phyloP scores from a whole-genome alignment of 2,329 filamentous ascomycete genomes.

The Colletotrichum sp. region DNA sequence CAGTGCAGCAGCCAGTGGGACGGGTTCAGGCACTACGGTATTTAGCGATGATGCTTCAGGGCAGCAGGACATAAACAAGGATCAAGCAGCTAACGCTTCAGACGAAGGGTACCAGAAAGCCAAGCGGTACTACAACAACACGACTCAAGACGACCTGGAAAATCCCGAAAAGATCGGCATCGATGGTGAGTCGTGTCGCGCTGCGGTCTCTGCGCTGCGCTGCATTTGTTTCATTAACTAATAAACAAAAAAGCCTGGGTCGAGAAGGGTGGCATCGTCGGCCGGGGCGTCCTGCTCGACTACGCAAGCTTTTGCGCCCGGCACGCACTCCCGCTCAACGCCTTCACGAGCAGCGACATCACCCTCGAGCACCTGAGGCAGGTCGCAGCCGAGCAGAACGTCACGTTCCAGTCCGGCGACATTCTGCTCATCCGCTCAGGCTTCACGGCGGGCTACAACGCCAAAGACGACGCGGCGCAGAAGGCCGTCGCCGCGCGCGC shows the following conservation, averaged over 20 bases:
- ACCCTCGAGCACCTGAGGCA: conserved; percentile 22
- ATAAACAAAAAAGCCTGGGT: neutral
- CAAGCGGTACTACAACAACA: conserved; percentile 36
- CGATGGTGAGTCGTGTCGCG: conserved; percentile 21
- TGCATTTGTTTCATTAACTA: neutral
- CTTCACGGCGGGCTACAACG: conserved; percentile 34
- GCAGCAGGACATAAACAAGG: conserved; percentile 18
- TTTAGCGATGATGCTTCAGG: conserved; percentile 29
- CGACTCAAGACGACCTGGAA: conserved; percentile 47
- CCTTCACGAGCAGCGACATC: conserved; percentile 59
- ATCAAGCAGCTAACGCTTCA: neutral
- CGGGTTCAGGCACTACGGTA: conserved; percentile 37
- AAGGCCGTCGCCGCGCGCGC: conserved; percentile 29
- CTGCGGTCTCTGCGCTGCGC: neutral
- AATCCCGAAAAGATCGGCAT: conserved; percentile 45
- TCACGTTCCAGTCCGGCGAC: conserved; percentile 54
- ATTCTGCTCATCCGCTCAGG: conserved; percentile 53
- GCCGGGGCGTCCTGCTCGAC: conserved; percentile 58
- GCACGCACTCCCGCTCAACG: conserved; percentile 54
- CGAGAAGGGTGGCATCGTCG: conserved; percentile 46
- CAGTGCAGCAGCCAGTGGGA: conserved; percentile 46
- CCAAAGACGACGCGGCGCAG: conserved; percentile 24
- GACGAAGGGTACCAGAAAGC: conserved; percentile 38
- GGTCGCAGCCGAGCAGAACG: conserved; percentile 40
- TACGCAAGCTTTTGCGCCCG: conserved; percentile 55